Evolutionary conservation across 2,329 filamentous ascomycete species (phyloP), one percentile per base, ranked within the genome.

Genomic region (Pseudodiploospora longispora): DNA sequence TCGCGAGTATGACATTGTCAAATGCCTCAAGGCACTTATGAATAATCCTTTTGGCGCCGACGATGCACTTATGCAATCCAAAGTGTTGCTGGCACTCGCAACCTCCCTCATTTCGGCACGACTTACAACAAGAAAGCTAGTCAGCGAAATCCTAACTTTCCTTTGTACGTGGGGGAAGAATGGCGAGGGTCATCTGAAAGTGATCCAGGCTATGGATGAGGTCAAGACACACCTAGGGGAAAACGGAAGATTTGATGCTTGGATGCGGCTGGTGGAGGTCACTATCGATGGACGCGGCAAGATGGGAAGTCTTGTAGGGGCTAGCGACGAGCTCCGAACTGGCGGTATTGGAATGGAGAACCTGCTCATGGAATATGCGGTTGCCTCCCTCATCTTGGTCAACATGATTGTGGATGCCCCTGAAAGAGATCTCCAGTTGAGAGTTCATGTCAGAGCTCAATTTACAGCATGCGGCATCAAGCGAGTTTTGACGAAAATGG

Each of bases 11-110:
- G 93, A 97, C 60, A 95, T 98, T 50, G 81, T 95, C 61, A 98
- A 98, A 69, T 97, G 93, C 69, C 68, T 98, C 47, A 97, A 97
- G 71, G 89, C 90, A 30, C 69, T 97, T 46, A 95, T 97, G 85
- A 98, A 98, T 79, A 98, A 96, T 77, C 96, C 95, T 63, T 97
- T 95, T 63, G 93, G 93, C 49, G 93, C 93, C 49, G 93, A 98
- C 61, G 90, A 98, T 74, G 93, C 93, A 12, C 73, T 98, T 46
- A 74, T 80, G 48, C 90, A 97, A 60, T 86, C 93, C 59, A 87
- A 91, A 60, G 87, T 97, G 50, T 83, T 96, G 50, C 81, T 94
- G 45, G 87, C 93, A 1, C 74, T 98, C 37, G 87, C 85, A 40
- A 89, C 82, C 27, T 95, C 88, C 32, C 73, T 98, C 46, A 87